Evolutionary conservation across 306 rosid genomes (phyloP), one percentile per base, ranked within the genome.

Genomic region (Coriaria nepalensis): DNA sequence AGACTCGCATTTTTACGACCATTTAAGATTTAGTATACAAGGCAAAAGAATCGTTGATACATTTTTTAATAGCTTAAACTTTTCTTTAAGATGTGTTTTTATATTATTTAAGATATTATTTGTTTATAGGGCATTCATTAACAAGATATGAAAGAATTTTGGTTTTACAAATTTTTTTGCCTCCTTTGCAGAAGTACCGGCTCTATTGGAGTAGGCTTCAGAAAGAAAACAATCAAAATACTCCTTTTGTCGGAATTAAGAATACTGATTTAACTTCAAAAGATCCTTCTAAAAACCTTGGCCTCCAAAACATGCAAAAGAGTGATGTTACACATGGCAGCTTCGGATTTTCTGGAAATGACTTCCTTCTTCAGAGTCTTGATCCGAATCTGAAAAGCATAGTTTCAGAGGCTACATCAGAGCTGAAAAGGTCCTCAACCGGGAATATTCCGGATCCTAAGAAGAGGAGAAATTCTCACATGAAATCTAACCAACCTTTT

Each of bases 181-280:
- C 36, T 10, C 48, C n/a, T 59, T 2, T 64, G 67, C 93, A 92
- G 98, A 92, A 92, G 66, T 92, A 85, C 56, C 87, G 96, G 62
- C 96, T 92, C 57, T 92, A 92, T 74, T 62, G 85, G 87, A 69
- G 87, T 58, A 67, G 98, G 73, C 66, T 92, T 58, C 96, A 77
- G 59, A 92, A 82, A 55, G 94, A 82, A 33, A 73, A 66, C 10
- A 93, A 79, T 10, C 68, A 57, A 6, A 85, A 73, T 67, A 59
- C 86, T 67, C 52, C 76, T 56, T 68, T 75, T 37, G 68, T 65
- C 45, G 98, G 85, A 49, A 56, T 59, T 57, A 90, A 81, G 69
- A 84, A 45, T 62, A 49, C 78, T 0, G 95, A 90, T 52, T 63
- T 61, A 35, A 37, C 73, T 56, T 39, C 78, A n/a, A 82, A 71